These are phyloP conservation scores for Groenewaldozyma sp. DNA, from an alignment of 1,139 yeast species.

Conservation along the genomic window DNA sequence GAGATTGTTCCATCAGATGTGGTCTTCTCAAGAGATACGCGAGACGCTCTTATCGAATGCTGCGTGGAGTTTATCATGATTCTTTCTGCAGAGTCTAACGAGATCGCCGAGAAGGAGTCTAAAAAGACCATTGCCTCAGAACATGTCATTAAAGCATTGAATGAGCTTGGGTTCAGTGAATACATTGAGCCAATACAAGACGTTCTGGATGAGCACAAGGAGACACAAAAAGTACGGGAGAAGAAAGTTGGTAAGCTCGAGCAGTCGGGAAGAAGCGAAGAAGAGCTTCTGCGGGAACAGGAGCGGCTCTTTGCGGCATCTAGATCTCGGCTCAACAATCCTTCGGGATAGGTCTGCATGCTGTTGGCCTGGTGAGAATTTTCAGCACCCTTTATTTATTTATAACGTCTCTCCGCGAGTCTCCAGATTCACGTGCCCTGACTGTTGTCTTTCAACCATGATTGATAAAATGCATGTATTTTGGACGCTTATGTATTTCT, in stretches of 20 bases:
- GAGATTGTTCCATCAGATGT: conserved; percentile 83
- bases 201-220: conserved; percentile 80
- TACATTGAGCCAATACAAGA: conserved; percentile 77
- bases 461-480: no score
- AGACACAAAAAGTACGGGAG: conserved; percentile 67
- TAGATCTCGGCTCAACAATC: conserved; percentile 42
- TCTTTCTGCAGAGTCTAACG: conserved; percentile 85
- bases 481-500: no score
- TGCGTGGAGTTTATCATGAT: conserved; percentile 96
- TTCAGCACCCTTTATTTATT: conserved; percentile 5
- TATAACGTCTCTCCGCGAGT: not conserved
- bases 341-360: conserved; percentile 8
- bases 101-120: conserved; percentile 91
- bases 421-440: no score
- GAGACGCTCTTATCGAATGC: conserved; percentile 92
- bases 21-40: conserved; percentile 84
- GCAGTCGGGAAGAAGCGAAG: conserved; percentile 85
- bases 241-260: conserved; percentile 89
- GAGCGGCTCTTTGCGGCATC: conserved; percentile 88
- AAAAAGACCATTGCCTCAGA: conserved; percentile 96
- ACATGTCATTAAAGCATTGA: conserved; percentile 85
- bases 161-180: conserved; percentile 78
- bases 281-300: conserved; percentile 83
- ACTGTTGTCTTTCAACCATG: no score
- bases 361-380: conserved; percentile 1